Percentiles rank a stretch among this genome's conserved stretches.
Evolutionary conservation across 257 asterid genomes (phyloP).

Genomic region (Paulownia fortunei): DNA sequence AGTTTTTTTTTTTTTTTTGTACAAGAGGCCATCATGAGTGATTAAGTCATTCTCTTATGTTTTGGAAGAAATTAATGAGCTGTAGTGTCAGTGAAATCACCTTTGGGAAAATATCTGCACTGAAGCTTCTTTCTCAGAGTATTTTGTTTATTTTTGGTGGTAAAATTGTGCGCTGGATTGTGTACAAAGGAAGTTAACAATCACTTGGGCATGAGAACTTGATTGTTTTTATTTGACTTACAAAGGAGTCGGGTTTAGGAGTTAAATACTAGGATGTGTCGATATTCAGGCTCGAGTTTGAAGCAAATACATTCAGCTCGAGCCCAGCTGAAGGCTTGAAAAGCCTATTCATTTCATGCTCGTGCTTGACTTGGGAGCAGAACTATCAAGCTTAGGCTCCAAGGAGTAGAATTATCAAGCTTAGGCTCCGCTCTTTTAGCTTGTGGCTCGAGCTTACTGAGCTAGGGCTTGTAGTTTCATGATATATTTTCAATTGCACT

Average conservation of each 20-base stretch:
- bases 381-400: background rate
- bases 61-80: background rate
- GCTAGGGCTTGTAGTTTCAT: background rate
- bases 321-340: background rate
- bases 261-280: background rate
- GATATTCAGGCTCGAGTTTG: background rate
- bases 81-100: background rate
- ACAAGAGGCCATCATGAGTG: background rate
- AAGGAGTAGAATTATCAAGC: background rate
- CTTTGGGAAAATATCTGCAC: background rate
- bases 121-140: background rate
- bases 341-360: background rate
- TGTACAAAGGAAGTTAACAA: no score
- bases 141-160: background rate
- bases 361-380: background rate
- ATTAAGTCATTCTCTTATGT: background rate
- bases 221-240: background rate
- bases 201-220: background rate
- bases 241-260: background rate
- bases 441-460: conserved; percentile 6
- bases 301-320: background rate
- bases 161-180: no score
- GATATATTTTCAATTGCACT: background rate
- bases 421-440: background rate
- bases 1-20: background rate